Base-by-base conservation (phyloP, 2,329 filamentous ascomycete genomes). In the Ramichloridium luteum region DNA sequence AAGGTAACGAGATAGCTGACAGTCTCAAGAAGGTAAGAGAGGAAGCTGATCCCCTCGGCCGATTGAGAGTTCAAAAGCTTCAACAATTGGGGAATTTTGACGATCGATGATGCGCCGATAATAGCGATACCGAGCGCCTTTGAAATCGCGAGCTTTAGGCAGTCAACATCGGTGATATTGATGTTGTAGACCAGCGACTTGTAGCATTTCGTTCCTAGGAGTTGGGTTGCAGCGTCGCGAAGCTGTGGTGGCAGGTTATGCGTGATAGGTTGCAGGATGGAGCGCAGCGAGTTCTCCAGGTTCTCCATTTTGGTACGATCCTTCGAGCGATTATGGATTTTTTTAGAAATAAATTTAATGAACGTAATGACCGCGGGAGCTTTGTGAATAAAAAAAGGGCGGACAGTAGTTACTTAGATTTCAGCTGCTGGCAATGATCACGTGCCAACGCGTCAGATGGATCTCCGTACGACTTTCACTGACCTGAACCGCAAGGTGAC, bases 21-120 rank as follows among this genome's bases (percentile, higher is more conserved):
- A 6, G 85, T 94, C 65, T 98, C 90, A 55, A 98, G 82, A 18
- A 90, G 68, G 64, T 94, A 96, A 17, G 82, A 80, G 27, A 93
- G 70, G 62, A 96, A 93, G 29, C 77, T 84, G 39, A 98, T 72
- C 47, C 90, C 90, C 27, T 74, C 72, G 16, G 85, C 76, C 30
- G 84, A 93, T 50, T 76, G 72, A 28, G 83, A 85, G 51, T 69
- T 68, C 50, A 90, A 61, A 31, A 98, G 76, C 67, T 98, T 98
- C 57, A 94, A 59, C 54, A 98, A 88, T 66, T 98, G 90, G 0
- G 90, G 90, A 15, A 98, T 76, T 65, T 98, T 98, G 65, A 98
- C 86, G 48, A 96, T 75, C 33, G 82, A 77, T 16, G 81, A 86
- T 32, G 85, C 84, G 45, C 72, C 79, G 53, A 98, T 85, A 61